Conservation (phyloP, 2,329 filamentous ascomycete genomes). For the Cladosporium sphaerospermum region DNA sequence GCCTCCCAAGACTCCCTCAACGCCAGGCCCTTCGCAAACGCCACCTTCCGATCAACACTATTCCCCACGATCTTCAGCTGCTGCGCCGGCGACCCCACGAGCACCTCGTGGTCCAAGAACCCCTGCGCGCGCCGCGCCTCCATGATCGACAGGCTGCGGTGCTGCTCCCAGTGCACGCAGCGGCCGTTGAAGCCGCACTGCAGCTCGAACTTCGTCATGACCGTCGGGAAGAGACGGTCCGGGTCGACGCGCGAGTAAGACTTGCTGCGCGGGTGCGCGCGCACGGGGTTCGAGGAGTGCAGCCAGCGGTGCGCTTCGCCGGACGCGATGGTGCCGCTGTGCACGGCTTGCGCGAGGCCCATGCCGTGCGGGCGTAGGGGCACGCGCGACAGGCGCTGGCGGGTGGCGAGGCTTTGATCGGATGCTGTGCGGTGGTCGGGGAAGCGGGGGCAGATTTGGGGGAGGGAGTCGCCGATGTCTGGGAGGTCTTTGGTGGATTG, state of each 20-base stretch:
- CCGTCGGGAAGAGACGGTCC: slow-evolving; percentile 52
- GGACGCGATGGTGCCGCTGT: slow-evolving; percentile 22
- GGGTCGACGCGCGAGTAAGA: slow-evolving; percentile 50
- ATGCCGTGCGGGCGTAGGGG: slow-evolving; percentile 47
- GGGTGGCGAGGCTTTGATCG: slow-evolving; percentile 35
- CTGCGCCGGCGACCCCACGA: slow-evolving; percentile 51
- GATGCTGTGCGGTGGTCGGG: slow-evolving; percentile 61
- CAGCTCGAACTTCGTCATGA: slow-evolving; percentile 50
- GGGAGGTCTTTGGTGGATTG: slow-evolving; percentile 58
- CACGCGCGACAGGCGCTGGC: slow-evolving; percentile 50
- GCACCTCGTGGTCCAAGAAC: slow-evolving; percentile 61
- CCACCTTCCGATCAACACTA: slow-evolving; percentile 64
- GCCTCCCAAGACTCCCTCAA: slow-evolving; percentile 52
- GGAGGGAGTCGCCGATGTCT: slow-evolving; percentile 53
- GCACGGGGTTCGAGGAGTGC: slow-evolving; percentile 18
- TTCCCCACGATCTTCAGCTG: slow-evolving; percentile 69
- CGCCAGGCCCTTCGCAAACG: slow-evolving; percentile 59
- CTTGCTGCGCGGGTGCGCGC: slow-evolving; percentile 16
- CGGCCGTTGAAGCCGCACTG: slow-evolving; percentile 52
- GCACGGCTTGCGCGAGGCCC: slow-evolving; percentile 22
- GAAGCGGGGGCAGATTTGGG: slow-evolving; percentile 55
- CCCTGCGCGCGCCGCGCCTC: slow-evolving; percentile 66
- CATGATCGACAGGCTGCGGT: slow-evolving; percentile 56
- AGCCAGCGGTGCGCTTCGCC: slow-evolving; percentile 23
- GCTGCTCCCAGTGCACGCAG: slow-evolving; percentile 60